Conservation (phyloP, 495 filamentous ascomycete genomes). For the Aspergillus egyptiacus region DNA sequence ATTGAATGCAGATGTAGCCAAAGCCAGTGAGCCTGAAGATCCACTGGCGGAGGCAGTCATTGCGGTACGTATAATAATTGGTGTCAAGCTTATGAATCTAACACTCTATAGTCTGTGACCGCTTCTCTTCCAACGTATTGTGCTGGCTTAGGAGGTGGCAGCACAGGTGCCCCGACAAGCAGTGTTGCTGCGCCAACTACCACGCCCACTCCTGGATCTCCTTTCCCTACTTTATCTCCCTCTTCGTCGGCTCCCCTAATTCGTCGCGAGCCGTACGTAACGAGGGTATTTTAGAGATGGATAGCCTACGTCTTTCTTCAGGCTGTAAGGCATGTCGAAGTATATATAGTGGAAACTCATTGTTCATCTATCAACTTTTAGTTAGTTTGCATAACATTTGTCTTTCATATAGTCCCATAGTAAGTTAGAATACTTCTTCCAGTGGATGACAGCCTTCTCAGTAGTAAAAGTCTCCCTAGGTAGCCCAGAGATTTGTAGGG, state of each 20-base stretch:
- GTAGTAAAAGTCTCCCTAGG: no score
- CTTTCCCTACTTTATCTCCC: not conserved
- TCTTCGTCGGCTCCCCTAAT: not conserved
- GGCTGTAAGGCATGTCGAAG: no score
- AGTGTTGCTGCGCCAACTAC: not conserved
- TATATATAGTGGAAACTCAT: no score
- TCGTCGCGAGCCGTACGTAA: not conserved
- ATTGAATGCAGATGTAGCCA: constrained; percentile 13
- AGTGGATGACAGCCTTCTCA: no score
- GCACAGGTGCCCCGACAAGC: not conserved
- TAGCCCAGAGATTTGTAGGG: no score
- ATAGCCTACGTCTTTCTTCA: no score
- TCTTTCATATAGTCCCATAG: no score
- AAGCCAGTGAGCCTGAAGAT: constrained; percentile 7
- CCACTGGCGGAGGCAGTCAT: constrained; percentile 11
- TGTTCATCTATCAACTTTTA: no score
- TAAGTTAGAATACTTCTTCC: no score
- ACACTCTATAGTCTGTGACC: not conserved
- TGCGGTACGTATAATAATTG: constrained; percentile 13
- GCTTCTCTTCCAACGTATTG: not conserved
- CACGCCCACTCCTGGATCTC: not conserved
- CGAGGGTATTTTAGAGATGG: not conserved
- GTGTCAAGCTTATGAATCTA: not conserved
- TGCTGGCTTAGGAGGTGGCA: not conserved
- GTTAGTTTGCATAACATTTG: no score